Percentiles rank a stretch among this genome's conserved stretches.
phyloP scores from a whole-genome alignment of 1,139 yeast genomes.

The Lodderomyces orthopsilosis region DNA sequence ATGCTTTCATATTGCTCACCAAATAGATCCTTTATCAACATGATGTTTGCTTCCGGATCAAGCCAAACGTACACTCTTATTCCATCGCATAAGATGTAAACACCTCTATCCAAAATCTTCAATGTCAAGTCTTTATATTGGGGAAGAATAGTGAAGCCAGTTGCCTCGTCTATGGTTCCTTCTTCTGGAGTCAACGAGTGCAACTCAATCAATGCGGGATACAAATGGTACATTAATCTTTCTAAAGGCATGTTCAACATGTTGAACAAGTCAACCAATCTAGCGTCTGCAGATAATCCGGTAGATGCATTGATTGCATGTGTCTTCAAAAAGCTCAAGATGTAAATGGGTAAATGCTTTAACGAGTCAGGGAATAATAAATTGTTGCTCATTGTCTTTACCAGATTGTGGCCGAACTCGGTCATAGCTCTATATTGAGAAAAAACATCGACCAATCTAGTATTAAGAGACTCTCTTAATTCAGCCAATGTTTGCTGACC shows the following conservation, averaged over 20 bases:
- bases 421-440: slow-evolving; percentile 68
- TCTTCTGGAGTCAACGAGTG: slow-evolving; percentile 63
- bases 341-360: slow-evolving; percentile 65
- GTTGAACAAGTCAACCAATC: slow-evolving; percentile 58
- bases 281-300: slow-evolving; percentile 48
- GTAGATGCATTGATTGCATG: slow-evolving; percentile 55
- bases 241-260: slow-evolving; percentile 58
- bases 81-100: slow-evolving; percentile 76
- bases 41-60: slow-evolving; percentile 66
- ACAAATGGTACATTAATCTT: slow-evolving; percentile 61
- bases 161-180: slow-evolving; percentile 37
- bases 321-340: slow-evolving; percentile 69
- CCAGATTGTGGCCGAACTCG: slow-evolving; percentile 47
- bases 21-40: slow-evolving; percentile 70
- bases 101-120: slow-evolving; percentile 65
- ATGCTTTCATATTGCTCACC: slow-evolving; percentile 50
- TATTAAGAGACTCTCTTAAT: slow-evolving; percentile 60
- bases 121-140: slow-evolving; percentile 45
- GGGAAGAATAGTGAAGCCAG: slow-evolving; percentile 51
- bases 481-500: slow-evolving; percentile 61
- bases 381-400: slow-evolving; percentile 56
- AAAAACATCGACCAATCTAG: slow-evolving; percentile 67
- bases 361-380: slow-evolving; percentile 81
- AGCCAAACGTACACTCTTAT: slow-evolving; percentile 62
- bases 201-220: slow-evolving; percentile 77